Evolutionary conservation across 2,329 filamentous ascomycete genomes (phyloP).

Genomic region (Neonectria ditissima): DNA sequence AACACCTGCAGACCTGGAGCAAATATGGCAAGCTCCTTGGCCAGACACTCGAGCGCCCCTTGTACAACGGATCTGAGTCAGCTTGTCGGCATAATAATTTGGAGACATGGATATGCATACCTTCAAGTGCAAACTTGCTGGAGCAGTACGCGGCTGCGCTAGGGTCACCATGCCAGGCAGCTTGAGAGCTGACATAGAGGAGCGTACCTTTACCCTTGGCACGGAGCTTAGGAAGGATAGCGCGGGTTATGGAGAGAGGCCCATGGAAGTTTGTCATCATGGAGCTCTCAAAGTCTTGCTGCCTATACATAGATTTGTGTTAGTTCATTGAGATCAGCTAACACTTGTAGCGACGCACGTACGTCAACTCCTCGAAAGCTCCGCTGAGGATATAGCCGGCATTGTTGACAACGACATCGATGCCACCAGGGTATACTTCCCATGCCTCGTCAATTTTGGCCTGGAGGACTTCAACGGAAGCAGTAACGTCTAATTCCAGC

Average conservation of each 20-base stretch:
- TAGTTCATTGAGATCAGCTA: too few species aligned
- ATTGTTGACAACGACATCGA: slow-evolving; percentile 56
- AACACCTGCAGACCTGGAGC: slow-evolving; percentile 49
- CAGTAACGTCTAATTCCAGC: slow-evolving; percentile 35
- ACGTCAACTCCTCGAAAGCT: slow-evolving; percentile 44
- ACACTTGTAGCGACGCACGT: too few species aligned
- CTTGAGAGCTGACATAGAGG: slow-evolving; percentile 51
- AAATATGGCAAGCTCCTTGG: slow-evolving; percentile 42
- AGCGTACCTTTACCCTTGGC: slow-evolving; percentile 47
- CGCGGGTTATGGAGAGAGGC: slow-evolving; percentile 51
- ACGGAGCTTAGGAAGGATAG: slow-evolving; percentile 49
- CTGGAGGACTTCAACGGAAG: slow-evolving; percentile 13
- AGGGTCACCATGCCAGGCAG: slow-evolving; percentile 49
- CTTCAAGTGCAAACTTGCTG: slow-evolving; percentile 49
- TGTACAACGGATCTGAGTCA: neutral
- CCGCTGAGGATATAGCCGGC: slow-evolving; percentile 49
- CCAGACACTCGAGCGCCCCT: slow-evolving; percentile 43
- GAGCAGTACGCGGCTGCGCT: slow-evolving; percentile 48
- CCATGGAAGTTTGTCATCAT: slow-evolving; percentile 54
- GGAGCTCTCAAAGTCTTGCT: slow-evolving; percentile 40
- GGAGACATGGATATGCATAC: slow-evolving; percentile 24
- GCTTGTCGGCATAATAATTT: neutral
- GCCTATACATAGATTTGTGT: slow-evolving; percentile 20
- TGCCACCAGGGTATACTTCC: slow-evolving; percentile 39
- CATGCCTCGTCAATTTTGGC: slow-evolving; percentile 34